Conservation (phyloP, 139 green algal genomes). For the Raphidocelis subcapitata region DNA sequence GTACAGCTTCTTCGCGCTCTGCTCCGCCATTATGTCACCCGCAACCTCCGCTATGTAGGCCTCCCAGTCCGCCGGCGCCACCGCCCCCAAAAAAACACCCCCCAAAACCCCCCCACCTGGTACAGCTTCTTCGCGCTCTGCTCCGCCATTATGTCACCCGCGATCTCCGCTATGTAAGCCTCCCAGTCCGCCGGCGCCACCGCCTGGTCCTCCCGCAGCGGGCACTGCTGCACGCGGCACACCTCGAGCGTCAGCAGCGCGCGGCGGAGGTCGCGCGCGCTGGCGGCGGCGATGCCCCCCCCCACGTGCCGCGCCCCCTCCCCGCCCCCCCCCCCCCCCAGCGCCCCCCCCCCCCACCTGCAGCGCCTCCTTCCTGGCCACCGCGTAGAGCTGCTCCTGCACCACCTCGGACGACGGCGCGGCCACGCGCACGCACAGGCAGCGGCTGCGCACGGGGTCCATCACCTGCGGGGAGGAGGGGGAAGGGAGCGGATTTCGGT, state of each 20-base stretch:
- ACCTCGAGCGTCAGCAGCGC: constrained; percentile 90
- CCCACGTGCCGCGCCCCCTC: too few relatives aligned
- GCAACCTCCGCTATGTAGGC: constrained; percentile 54
- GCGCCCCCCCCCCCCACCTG: constrained; percentile 66
- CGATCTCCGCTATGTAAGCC: constrained; percentile 78
- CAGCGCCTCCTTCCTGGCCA: constrained; percentile 80
- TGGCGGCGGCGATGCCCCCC: constrained; percentile 53
- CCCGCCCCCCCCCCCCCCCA: too few relatives aligned
- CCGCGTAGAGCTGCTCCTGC: constrained; percentile 58
- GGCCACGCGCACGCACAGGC: constrained; percentile 87
- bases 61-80: too few relatives aligned
- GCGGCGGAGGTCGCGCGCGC: constrained; percentile 82
- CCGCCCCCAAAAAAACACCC: too few relatives aligned
- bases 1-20: constrained; percentile 85
- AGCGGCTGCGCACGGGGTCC: constrained; percentile 90
- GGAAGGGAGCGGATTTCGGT: neutral
- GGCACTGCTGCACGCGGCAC: constrained; percentile 26
- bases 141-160: constrained; percentile 81
- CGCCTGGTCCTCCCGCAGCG: constrained; percentile 24
- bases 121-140: constrained; percentile 87
- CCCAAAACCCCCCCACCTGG: too few relatives aligned
- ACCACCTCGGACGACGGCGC: constrained; percentile 71
- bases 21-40: constrained; percentile 85
- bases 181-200: constrained; percentile 90
- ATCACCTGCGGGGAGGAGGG: constrained; percentile 66